phyloP scores from a whole-genome alignment of 306 rosid species.

The Casuarina glauca region DNA sequence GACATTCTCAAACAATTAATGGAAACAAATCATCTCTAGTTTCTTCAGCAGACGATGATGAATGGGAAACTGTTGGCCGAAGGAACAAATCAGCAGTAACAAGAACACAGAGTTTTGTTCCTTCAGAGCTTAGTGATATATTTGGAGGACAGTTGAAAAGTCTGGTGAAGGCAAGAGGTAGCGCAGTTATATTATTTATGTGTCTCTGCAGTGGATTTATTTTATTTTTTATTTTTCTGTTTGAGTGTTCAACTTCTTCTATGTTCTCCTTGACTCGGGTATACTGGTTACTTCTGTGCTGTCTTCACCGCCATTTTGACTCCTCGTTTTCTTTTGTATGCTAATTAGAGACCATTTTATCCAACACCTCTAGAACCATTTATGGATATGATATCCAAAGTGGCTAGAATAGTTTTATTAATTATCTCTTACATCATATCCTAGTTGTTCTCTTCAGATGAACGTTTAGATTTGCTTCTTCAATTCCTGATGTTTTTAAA shows the following conservation, averaged over 20 bases:
- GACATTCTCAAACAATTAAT: constrained; percentile 47
- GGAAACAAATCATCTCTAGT: constrained; percentile 65
- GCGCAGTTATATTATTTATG: constrained; percentile 2
- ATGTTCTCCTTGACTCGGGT: neutral
- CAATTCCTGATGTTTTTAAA: neutral
- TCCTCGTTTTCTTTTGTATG: neutral
- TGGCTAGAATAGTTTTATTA: neutral
- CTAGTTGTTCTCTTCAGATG: neutral
- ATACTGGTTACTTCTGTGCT: neutral
- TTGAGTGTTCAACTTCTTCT: constrained; percentile 4
- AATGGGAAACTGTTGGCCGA: constrained; percentile 96
- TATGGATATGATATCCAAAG: neutral
- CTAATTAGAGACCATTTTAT: neutral
- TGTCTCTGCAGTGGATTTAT: neutral
- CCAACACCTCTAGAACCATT: neutral
- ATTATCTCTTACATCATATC: neutral
- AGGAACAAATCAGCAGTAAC: constrained; percentile 95
- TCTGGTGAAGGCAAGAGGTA: constrained; percentile 82
- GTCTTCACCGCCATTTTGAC: neutral
- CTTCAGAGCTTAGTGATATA: constrained; percentile 76
- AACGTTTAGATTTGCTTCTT: neutral
- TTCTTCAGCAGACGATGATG: constrained; percentile 86
- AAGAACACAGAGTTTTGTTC: constrained; percentile 81
- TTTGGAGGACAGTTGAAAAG: constrained; percentile 88
- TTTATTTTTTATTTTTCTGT: neutral